Base-by-base conservation (phyloP, 306 rosid genomes). In the Benincasa hispida region DNA sequence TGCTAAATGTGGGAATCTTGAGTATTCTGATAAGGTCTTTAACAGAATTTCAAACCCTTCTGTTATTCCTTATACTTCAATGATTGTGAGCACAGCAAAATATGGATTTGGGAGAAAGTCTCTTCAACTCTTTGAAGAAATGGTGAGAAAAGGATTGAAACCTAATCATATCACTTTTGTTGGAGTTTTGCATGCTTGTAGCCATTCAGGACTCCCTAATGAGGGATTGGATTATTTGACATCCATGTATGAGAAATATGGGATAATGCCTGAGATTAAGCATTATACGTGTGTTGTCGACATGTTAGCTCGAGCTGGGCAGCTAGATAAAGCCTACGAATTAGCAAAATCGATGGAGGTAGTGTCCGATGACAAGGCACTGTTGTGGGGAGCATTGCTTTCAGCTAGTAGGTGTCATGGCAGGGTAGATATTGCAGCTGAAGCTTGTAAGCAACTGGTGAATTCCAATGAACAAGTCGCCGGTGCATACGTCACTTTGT, bases 331-430 rank as follows among this genome's bases (percentile, higher is more conserved):
- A 79, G 97, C 98, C 2, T 89, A 84, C 78, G 54, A 65, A 63
- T 76, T 89, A 60, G 97, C 93, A n/a, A 89, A 87, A 80, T 88
- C 89, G 17, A 86, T 88, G 80, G 53, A 77, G 55, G 87, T 79
- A 65, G 87, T 83, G 25, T 45, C 81, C 1, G 80, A 82, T 4
- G 92, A 78, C 17, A 67, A 67, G 56, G 86, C 93, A 25, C 48
- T 87, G 79, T 79, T 91, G 83, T 93, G 97, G 98, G 92, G 96
- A 19, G 83, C 93, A 5, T 80, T 93, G 69, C 92, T 93, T 81
- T 91, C 97, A 0, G 88, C 98, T 19, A 91, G 97, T 79, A 89
- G 96, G 87, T 88, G 85, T 79, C 91, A 86, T 82, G 98, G 98
- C 70, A 89, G 96, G 82, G 82, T 91, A 65, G 96, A 91, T 74